Evolutionary conservation across 495 filamentous ascomycete genomes (phyloP), one percentile per base, ranked within the genome.

Genomic region (Gamarada debralockiae): DNA sequence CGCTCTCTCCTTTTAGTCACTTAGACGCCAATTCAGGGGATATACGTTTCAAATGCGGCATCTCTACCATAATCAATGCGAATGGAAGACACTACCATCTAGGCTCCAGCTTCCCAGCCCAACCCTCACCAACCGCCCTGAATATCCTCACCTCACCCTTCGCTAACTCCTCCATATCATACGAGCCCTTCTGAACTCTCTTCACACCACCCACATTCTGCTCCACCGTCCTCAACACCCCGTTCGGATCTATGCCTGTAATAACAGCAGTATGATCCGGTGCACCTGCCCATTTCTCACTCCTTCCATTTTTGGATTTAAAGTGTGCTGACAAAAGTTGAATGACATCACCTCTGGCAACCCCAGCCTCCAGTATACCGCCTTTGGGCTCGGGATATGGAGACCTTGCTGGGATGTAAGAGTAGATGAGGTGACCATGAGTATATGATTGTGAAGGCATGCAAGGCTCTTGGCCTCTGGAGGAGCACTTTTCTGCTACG

Each of bases 241-340:
- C 67, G 54, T 64, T 52, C 6, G 52, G 27, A 14, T 61, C 50
- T 23, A 71, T 64, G n/a, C 55, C 57, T 22, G 56, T 62, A 10
- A 72, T 34, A 27, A 72, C 59, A 22, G 70, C 63, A 1, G 70
- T 70, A 57, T 73, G 70, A 57, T 70, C 65, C 20, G 67, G 60
- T 3, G 29, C 61, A 27, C 67, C 67, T 7, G 70, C 67, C 56
- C 60, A 65, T 21, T 41, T 52, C 44, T 55, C 9, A 18, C 54
- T 36, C 14, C 41, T 50, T 12, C 60, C 62, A 50, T 55, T 43
- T 23, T 38, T 45, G 10, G 29, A 29, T 38, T 64, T 59, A 55
- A 72, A 73, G 24, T 66, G 52, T 8, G 68, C 63, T 10, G 53
- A 55, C 8, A 61, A 58, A 22, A 74, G 62, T 41, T 73, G 67